Evolutionary conservation across 164 flowering plant genomes (phyloP).

Genomic region (Annona squamosa): DNA sequence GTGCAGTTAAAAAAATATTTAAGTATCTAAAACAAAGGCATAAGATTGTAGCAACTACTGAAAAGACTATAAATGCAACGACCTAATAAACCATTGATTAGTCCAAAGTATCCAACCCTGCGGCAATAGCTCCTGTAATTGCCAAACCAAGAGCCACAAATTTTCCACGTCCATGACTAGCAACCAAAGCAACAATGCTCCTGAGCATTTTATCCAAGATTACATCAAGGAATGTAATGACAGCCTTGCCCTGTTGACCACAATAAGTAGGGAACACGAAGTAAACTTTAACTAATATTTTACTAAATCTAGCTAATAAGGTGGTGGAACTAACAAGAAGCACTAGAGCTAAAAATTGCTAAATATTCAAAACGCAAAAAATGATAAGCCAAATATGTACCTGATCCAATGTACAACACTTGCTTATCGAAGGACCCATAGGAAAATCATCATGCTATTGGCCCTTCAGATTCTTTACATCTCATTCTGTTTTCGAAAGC

Average conservation of each 20-base stretch:
- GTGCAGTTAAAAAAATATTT: slow-evolving; percentile 91
- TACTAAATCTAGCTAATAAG: not conserved
- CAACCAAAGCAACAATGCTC: slow-evolving; percentile 79
- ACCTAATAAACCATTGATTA: not conserved
- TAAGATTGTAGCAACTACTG: not conserved
- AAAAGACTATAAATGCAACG: slow-evolving; percentile 1
- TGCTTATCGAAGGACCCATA: slow-evolving; percentile 76
- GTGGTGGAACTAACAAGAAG: not conserved
- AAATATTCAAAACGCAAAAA: no score
- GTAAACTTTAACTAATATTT: slow-evolving; percentile 1
- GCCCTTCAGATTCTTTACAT: slow-evolving; percentile 76
- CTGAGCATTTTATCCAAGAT: slow-evolving; percentile 82
- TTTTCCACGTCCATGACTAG: slow-evolving; percentile 99
- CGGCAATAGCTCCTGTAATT: slow-evolving; percentile 93
- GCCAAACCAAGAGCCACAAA: slow-evolving; percentile 96
- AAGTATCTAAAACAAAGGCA: slow-evolving; percentile 51
- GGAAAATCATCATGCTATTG: slow-evolving; percentile 74
- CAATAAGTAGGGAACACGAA: slow-evolving; percentile 2
- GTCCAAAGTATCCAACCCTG: slow-evolving; percentile 50
- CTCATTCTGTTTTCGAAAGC: slow-evolving; percentile 61
- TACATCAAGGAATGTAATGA: slow-evolving; percentile 83
- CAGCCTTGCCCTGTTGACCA: slow-evolving; percentile 75
- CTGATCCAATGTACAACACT: slow-evolving; percentile 94
- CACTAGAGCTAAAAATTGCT: no score
- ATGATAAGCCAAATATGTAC: slow-evolving; percentile 20